Percentiles rank a stretch among this genome's conserved stretches.
Evolutionary conservation across 768 basidiomycete genomes (phyloP).

Genomic region (Erythrobasidium yunnanense): DNA sequence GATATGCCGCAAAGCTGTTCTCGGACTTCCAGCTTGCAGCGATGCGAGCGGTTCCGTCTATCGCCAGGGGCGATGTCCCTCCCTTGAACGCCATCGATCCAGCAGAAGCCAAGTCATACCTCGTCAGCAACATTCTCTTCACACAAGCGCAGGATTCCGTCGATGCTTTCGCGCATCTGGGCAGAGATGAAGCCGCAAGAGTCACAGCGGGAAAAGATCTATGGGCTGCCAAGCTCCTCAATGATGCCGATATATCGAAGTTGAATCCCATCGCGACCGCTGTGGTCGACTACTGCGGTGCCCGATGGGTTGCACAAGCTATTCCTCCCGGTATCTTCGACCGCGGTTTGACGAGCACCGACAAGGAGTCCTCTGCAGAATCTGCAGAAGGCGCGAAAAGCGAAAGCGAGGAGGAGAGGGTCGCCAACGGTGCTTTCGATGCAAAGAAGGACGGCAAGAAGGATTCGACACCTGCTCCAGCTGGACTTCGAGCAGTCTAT

Average conservation of each 20-base stretch:
- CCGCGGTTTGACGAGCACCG: background rate
- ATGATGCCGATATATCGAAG: conserved; percentile 44
- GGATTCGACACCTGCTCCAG: conserved; percentile 30
- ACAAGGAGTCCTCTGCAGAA: conserved; percentile 35
- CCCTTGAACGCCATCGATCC: conserved; percentile 46
- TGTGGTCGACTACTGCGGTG: conserved; percentile 45
- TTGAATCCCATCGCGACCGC: conserved; percentile 43
- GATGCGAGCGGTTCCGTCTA: conserved; percentile 41
- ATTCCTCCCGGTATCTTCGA: conserved; percentile 46
- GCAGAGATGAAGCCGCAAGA: conserved; percentile 45
- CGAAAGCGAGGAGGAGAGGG: no score
- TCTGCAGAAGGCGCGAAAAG: no score
- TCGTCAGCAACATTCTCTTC: conserved; percentile 46
- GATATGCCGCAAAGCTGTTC: conserved; percentile 42
- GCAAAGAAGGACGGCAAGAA: conserved; percentile 28
- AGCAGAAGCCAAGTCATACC: conserved; percentile 42
- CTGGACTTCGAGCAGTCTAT: conserved; percentile 45
- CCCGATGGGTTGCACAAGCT: conserved; percentile 46
- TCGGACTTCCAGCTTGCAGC: conserved; percentile 44
- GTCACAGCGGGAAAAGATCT: conserved; percentile 46
- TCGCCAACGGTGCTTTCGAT: background rate
- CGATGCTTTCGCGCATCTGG: conserved; percentile 43
- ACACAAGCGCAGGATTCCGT: conserved; percentile 45
- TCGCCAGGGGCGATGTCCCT: conserved; percentile 44
- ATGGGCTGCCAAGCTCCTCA: conserved; percentile 43